Conservation (phyloP, 2,329 filamentous ascomycete species). For the Xylariales sp. region DNA sequence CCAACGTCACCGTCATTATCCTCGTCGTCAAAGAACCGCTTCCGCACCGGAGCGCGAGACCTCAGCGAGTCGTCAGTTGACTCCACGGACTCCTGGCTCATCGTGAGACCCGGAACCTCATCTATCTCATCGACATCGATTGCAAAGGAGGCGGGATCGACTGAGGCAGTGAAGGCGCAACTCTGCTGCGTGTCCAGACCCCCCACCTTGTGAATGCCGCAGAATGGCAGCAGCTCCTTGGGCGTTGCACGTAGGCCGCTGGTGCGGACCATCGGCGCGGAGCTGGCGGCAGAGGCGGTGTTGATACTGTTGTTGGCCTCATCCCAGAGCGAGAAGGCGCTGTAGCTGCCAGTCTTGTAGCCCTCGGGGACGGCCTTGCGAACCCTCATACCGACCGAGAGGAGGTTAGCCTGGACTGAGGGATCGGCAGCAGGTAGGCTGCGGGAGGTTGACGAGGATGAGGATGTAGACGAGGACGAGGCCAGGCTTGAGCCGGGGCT, state of each 20-base stretch:
- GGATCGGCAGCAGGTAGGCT: slow-evolving; percentile 17
- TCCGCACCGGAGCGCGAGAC: slow-evolving; percentile 29
- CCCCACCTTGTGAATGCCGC: slow-evolving; percentile 72
- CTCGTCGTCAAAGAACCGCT: slow-evolving; percentile 43
- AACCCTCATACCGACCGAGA: slow-evolving; percentile 90
- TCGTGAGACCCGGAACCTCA: slow-evolving; percentile 43
- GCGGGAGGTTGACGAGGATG: slow-evolving; percentile 10
- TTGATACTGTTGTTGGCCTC: slow-evolving; percentile 26
- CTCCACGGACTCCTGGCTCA: slow-evolving; percentile 51
- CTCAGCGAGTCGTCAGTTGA: slow-evolving; percentile 22
- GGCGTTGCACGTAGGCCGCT: slow-evolving; percentile 26
- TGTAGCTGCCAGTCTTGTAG: slow-evolving; percentile 70
- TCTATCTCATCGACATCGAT: slow-evolving; percentile 22
- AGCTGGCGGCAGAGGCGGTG: slow-evolving; percentile 6
- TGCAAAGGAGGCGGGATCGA: slow-evolving; percentile 7
- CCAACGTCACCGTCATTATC: slow-evolving; percentile 37
- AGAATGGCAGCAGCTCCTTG: slow-evolving; percentile 73
- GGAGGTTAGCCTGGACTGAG: slow-evolving; percentile 73
- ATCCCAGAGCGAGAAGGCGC: slow-evolving; percentile 49
- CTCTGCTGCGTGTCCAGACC: slow-evolving; percentile 57
- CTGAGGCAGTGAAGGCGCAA: slow-evolving; percentile 15
- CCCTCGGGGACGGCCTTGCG: slow-evolving; percentile 91
- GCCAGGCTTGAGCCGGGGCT: slow-evolving; percentile 15
- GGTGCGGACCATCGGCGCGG: slow-evolving; percentile 15
- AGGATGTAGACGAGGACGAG: slow-evolving; percentile 7